Evolutionary conservation across 768 basidiomycete species (phyloP), one percentile per base, ranked within the genome.

Genomic region (Tephrocybe sp.): DNA sequence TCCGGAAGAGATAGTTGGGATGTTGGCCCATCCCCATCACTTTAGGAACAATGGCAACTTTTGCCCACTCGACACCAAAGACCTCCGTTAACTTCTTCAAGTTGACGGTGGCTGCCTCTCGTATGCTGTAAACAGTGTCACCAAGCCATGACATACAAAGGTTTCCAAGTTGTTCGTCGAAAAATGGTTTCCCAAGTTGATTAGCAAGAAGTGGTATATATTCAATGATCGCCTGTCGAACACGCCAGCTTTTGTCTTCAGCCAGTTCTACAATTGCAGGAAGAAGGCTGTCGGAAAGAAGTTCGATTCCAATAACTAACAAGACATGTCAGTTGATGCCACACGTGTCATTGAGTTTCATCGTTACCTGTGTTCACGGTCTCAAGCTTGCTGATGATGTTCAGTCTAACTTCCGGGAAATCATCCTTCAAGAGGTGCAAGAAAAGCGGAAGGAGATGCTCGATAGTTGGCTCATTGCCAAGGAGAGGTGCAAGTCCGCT

Each of bases 91-190:
- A 73, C 65, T 95, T 97, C 75, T 92, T 93, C 59, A 99, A 74
- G 68, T 99, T 99, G 67, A 91, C 82, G 0, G 93, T 98, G 0
- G 97, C 97, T n/a, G 96, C 89, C 68, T 99, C 97, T 39, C 97
- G 85, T 66, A 99, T 99, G 66, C 92, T 95, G 74, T 88, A 99
- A 14, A 99, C 97, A 31, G 91, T 97, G 68, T 99, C 97, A 7
- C 95, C 95, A 56, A 99, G 70, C 97, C 97, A 99, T 7, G 91
- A 92, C 95, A 99, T 97, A 77, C 97, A 99, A 23, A 99, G 76
- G 62, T 90, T 93, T 22, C 90, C 92, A 39, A 99, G 82, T 67
- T 96, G 92, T 62, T 98, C 97, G 68, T 99, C 95, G 67, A 99
- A 99, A 74, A 98, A 98, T 22, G 87, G 77, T 61, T 92, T 92